These are phyloP conservation scores for Cystofilobasidium bisporidii DNA, from an alignment of 768 basidiomycete genomes.

Conservation along the genomic window DNA sequence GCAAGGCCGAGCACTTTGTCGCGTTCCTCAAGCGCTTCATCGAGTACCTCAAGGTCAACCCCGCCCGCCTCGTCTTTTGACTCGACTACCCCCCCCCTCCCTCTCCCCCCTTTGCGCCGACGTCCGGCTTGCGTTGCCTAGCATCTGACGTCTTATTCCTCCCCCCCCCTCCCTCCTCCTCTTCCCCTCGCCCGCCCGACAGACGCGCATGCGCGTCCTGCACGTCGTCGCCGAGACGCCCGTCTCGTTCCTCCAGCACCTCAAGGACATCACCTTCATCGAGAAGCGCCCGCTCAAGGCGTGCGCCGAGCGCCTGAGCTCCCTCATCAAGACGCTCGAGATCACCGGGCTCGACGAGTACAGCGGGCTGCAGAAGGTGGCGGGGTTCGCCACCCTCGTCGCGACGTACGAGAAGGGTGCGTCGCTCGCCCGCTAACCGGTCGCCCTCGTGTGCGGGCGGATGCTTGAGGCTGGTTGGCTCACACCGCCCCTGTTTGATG, in stretches of 20 bases:
- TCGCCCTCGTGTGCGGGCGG: too few species aligned
- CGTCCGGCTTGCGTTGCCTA: too few species aligned
- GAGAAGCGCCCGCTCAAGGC: slow-evolving; percentile 91
- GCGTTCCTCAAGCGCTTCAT: slow-evolving; percentile 97
- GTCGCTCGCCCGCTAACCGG: slow-evolving; percentile 5
- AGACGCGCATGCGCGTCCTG: slow-evolving; percentile 98
- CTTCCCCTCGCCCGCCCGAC: background rate
- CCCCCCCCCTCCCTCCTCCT: too few species aligned
- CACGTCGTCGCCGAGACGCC: slow-evolving; percentile 99
- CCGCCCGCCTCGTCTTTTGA: background rate
- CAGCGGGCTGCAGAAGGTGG: slow-evolving; percentile 85
- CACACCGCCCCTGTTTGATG: too few species aligned
- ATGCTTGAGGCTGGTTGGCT: too few species aligned
- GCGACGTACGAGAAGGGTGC: slow-evolving; percentile 94
- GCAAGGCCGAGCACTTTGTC: slow-evolving; percentile 97
- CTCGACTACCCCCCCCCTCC: background rate
- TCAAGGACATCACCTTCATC: slow-evolving; percentile 98
- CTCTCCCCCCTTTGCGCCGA: background rate
- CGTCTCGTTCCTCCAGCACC: slow-evolving; percentile 87
- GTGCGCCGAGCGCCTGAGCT: slow-evolving; percentile 90
- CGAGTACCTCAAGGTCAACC: slow-evolving; percentile 83
- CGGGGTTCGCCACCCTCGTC: slow-evolving; percentile 88
- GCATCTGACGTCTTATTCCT: too few species aligned
- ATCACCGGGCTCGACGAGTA: slow-evolving; percentile 83
- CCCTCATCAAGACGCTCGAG: slow-evolving; percentile 83